Evolutionary conservation across 1,284 basidiomycete genomes (phyloP).

Genomic region (Porogramme epimiltina): DNA sequence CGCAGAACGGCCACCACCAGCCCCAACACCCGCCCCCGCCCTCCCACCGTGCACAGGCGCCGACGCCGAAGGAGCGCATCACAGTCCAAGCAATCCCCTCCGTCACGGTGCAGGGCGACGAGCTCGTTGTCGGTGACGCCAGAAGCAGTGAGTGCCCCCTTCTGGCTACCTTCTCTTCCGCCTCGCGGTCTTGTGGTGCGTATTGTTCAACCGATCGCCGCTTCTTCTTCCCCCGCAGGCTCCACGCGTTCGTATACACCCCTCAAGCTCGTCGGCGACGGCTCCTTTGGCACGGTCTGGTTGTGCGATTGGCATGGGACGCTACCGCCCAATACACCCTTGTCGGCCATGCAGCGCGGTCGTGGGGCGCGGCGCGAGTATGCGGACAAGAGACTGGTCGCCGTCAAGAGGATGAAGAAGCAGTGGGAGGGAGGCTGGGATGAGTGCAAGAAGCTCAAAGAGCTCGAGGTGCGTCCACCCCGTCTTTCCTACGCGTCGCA

Average conservation of each 20-base stretch:
- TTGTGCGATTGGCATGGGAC: conserved; percentile 99
- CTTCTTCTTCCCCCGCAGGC: conserved; percentile 27
- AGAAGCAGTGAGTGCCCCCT: conserved; percentile 58
- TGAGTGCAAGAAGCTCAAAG: conserved; percentile 94
- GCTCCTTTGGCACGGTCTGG: conserved; percentile 97
- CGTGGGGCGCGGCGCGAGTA: conserved; percentile 91
- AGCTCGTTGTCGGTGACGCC: conserved; percentile 70
- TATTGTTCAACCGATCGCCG: conserved; percentile 12
- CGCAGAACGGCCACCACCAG: conserved; percentile 33
- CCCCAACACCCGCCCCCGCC: conserved; percentile 25
- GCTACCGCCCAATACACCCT: conserved; percentile 83
- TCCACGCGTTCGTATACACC: conserved; percentile 49
- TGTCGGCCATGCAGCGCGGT: conserved; percentile 91
- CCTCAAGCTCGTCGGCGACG: conserved; percentile 92
- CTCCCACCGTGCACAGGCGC: conserved; percentile 25
- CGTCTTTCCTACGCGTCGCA: conserved; percentile 18
- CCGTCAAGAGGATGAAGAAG: conserved; percentile 98
- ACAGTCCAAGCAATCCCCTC: conserved; percentile 71
- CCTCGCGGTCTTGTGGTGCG: conserved; percentile 8
- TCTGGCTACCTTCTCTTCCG: conserved; percentile 17
- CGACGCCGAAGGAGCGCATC: conserved; percentile 55
- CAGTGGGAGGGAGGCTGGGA: conserved; percentile 97
- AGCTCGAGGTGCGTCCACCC: conserved; percentile 83
- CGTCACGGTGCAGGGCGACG: conserved; percentile 65
- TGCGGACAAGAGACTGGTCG: conserved; percentile 92